phyloP scores from a whole-genome alignment of 2,329 filamentous ascomycete species.

The Aspergillus amoenus region DNA sequence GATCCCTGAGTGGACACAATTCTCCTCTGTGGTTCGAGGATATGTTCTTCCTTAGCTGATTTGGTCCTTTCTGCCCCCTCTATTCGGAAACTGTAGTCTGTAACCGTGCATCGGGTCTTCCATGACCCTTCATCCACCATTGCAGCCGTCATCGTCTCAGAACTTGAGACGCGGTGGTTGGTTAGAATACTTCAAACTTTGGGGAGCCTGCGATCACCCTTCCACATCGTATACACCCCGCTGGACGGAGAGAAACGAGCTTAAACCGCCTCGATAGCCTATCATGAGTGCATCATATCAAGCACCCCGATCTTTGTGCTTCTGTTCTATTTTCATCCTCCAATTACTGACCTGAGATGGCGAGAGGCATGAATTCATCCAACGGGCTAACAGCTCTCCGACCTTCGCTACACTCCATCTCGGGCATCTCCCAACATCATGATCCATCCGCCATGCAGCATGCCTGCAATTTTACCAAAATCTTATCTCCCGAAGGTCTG shows the following conservation, averaged over 20 bases:
- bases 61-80: too few species aligned
- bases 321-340: slow-evolving; percentile 4
- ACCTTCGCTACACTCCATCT: background rate
- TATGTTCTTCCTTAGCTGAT: too few species aligned
- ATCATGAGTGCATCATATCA: background rate
- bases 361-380: too few species aligned
- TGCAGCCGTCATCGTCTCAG: background rate
- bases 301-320: background rate
- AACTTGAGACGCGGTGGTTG: too few species aligned
- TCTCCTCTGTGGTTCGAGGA: background rate
- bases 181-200: too few species aligned
- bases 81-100: too few species aligned
- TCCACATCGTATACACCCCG: background rate
- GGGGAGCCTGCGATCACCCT: too few species aligned
- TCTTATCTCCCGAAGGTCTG: background rate
- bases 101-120: background rate
- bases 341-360: background rate
- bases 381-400: background rate
- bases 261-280: background rate
- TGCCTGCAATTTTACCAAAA: background rate
- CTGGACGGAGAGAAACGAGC: background rate
- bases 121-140: background rate
- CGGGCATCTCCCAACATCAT: background rate
- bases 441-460: background rate
- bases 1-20: background rate